These are phyloP conservation scores for Plasmopara muralis DNA, from an alignment of 352 stramenopile genomes.

Conservation along the genomic window DNA sequence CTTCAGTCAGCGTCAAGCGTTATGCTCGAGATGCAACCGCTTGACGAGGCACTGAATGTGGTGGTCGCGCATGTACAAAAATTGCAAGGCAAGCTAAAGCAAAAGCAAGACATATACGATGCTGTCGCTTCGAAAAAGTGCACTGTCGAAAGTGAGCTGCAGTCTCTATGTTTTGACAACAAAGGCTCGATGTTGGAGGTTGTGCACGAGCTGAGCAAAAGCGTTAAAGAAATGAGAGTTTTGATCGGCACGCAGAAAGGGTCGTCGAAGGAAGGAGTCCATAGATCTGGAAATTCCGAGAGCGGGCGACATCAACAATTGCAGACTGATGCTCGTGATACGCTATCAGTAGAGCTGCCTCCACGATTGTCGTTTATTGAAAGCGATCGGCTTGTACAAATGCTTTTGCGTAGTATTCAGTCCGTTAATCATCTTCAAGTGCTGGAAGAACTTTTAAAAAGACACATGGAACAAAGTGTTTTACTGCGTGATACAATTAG, in stretches of 20 bases:
- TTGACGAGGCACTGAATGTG: slow-evolving; percentile 9
- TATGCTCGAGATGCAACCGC: slow-evolving; percentile 7
- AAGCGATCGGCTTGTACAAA: slow-evolving; percentile 67
- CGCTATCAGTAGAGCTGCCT: slow-evolving; percentile 5
- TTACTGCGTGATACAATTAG: slow-evolving; percentile 27
- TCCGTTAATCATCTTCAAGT: slow-evolving; percentile 41
- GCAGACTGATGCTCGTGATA: slow-evolving; percentile 2
- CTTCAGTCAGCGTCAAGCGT: slow-evolving; percentile 21
- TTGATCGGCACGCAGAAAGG: slow-evolving; percentile 47
- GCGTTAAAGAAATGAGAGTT: slow-evolving; percentile 19
- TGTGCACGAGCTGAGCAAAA: slow-evolving; percentile 7
- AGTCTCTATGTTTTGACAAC: slow-evolving; percentile 12
- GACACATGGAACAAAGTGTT: slow-evolving; percentile 35
- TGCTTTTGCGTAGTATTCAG: slow-evolving; percentile 64
- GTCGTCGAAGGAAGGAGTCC: slow-evolving; percentile 8
- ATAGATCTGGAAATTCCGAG: neutral
- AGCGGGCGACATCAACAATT: slow-evolving; percentile 5
- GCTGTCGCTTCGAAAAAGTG: slow-evolving; percentile 9
- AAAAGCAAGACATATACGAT: slow-evolving; percentile 11
- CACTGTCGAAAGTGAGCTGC: slow-evolving; percentile 9
- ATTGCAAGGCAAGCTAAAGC: slow-evolving; percentile 20
- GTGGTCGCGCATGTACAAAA: slow-evolving; percentile 3
- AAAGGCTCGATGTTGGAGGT: slow-evolving; percentile 15
- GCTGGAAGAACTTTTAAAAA: slow-evolving; percentile 42
- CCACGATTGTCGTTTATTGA: slow-evolving; percentile 52